Conservation (phyloP, 768 basidiomycete genomes). For the Lactarius indigo region DNA sequence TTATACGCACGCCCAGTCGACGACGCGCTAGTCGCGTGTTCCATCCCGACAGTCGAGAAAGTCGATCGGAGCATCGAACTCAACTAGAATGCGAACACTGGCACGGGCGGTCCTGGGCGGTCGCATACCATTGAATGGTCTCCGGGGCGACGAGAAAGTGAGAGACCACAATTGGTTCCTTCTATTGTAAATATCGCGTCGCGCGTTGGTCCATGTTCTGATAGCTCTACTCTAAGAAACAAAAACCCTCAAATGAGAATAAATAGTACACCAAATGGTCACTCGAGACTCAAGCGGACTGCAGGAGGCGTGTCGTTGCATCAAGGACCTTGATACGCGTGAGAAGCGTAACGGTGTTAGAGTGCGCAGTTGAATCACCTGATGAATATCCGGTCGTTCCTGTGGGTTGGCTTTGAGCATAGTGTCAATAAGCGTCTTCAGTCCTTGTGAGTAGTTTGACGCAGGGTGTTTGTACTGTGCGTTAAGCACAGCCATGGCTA, state of each 20-base stretch:
- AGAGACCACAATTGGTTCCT: neutral
- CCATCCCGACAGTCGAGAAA: neutral
- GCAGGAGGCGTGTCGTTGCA: constrained; percentile 34
- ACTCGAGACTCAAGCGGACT: neutral
- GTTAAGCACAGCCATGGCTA: constrained; percentile 95
- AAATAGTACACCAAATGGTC: neutral
- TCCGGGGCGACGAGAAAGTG: neutral
- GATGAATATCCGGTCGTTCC: constrained; percentile 80
- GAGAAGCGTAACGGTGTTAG: constrained; percentile 1
- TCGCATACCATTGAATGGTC: neutral
- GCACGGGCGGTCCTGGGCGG: neutral
- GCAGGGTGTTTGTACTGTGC: constrained; percentile 89
- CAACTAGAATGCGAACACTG: neutral
- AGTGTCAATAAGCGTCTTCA: constrained; percentile 76
- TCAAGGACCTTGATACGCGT: constrained; percentile 51
- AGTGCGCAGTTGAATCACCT: constrained; percentile 46
- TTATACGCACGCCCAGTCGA: neutral
- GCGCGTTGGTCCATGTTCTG: neutral
- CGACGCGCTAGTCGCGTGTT: neutral
- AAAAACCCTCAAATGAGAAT: neutral
- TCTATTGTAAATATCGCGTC: neutral
- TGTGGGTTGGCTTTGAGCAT: constrained; percentile 82
- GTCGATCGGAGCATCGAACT: neutral
- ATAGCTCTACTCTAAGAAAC: constrained; percentile 4
- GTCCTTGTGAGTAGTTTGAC: constrained; percentile 81